A percentile compares a stretch with the other conserved stretches of the same genome.
These are phyloP conservation scores for Termitomyces sp. DNA, from an alignment of 1,284 basidiomycete species.

Conservation along the genomic window DNA sequence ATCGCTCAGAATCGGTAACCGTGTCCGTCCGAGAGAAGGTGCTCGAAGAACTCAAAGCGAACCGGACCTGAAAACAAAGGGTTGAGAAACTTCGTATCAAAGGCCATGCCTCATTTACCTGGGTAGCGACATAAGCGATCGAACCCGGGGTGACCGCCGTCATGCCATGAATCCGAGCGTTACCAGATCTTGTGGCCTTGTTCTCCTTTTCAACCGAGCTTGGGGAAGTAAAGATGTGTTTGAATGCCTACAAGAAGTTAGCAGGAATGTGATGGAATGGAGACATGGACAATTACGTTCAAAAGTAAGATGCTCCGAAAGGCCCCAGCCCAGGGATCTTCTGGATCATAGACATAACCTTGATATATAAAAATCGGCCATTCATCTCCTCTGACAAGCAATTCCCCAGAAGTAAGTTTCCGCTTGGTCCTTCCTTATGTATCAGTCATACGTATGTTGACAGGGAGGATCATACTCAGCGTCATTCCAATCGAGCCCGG, in stretches of 20 bases:
- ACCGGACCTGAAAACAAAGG: slow-evolving; percentile 7
- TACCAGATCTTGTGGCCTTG: slow-evolving; percentile 14
- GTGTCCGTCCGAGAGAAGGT: slow-evolving; percentile 14
- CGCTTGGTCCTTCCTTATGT: neutral
- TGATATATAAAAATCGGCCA: slow-evolving; percentile 18
- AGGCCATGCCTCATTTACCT: slow-evolving; percentile 1
- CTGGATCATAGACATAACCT: slow-evolving; percentile 11
- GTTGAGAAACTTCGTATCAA: too few species aligned
- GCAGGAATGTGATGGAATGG: neutral
- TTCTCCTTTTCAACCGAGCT: slow-evolving; percentile 16
- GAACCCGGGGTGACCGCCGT: slow-evolving; percentile 3
- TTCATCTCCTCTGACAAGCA: slow-evolving; percentile 11
- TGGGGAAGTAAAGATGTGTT: slow-evolving; percentile 20
- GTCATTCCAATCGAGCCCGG: slow-evolving; percentile 9
- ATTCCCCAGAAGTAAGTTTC: slow-evolving; percentile 8
- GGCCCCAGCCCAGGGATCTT: slow-evolving; percentile 18
- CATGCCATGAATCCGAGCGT: slow-evolving; percentile 19
- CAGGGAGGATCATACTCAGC: neutral
- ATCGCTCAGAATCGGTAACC: slow-evolving; percentile 15
- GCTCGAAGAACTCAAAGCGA: slow-evolving; percentile 9
- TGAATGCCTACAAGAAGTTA: slow-evolving; percentile 14
- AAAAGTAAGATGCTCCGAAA: slow-evolving; percentile 12
- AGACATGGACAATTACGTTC: neutral
- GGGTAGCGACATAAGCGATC: slow-evolving; percentile 1
- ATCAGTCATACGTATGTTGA: too few species aligned